phyloP scores from a whole-genome alignment of 495 filamentous ascomycete genomes.

The Sphaerosporella brunnea region DNA sequence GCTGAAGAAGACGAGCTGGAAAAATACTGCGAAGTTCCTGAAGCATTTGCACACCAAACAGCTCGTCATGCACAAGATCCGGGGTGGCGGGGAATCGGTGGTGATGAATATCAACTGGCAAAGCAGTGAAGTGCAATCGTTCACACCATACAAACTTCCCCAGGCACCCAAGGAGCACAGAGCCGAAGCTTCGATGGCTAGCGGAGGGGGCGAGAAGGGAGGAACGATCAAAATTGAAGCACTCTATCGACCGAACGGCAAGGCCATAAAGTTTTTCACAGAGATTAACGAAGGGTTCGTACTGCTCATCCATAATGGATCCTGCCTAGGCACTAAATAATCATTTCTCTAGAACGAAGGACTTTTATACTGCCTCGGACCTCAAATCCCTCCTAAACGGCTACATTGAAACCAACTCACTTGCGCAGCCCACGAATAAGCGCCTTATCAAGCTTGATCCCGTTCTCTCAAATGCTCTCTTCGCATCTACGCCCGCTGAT shows the following conservation, averaged over 20 bases:
- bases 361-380: conserved; percentile 34
- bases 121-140: conserved; percentile 36
- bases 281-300: conserved; percentile 13
- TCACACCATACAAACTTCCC: conserved; percentile 47
- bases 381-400: conserved; percentile 31
- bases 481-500: conserved; percentile 33
- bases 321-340: background rate
- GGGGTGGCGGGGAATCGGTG: conserved; percentile 46
- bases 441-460: conserved; percentile 48
- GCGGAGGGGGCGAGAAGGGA: background rate
- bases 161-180: conserved; percentile 25
- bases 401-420: conserved; percentile 35
- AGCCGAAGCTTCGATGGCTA: background rate
- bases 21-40: conserved; percentile 57
- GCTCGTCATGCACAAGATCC: conserved; percentile 48
- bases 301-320: background rate
- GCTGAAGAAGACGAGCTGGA: conserved; percentile 62
- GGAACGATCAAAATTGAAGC: conserved; percentile 3
- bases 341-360: conserved; percentile 25
- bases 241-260: conserved; percentile 20
- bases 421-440: conserved; percentile 39
- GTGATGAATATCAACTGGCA: conserved; percentile 51
- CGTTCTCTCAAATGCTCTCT: conserved; percentile 44
- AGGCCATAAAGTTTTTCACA: conserved; percentile 12
- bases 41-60: conserved; percentile 49